These are phyloP conservation scores for Calocybe gangraenosa DNA, from an alignment of 768 basidiomycete genomes.

Conservation along the genomic window DNA sequence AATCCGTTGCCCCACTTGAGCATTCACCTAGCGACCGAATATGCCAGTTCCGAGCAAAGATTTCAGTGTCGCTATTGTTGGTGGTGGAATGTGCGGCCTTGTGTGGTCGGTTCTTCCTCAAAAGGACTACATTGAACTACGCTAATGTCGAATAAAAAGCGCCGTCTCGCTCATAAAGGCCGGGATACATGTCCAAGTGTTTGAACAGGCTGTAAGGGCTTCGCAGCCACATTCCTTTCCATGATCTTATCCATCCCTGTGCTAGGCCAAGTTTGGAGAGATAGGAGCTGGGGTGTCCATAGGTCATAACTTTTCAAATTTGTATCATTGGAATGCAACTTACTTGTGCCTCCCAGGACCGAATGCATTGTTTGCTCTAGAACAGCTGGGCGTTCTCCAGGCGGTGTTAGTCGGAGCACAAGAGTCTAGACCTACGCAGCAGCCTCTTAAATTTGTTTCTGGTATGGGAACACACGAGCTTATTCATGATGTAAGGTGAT, in stretches of 20 bases:
- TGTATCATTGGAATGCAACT: neutral
- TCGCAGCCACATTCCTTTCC: neutral
- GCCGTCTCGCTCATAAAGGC: constrained; percentile 38
- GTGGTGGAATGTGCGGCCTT: constrained; percentile 53
- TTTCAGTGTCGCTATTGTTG: constrained; percentile 49
- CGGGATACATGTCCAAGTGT: constrained; percentile 44
- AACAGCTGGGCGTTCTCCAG: constrained; percentile 40
- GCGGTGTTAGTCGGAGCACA: constrained; percentile 34
- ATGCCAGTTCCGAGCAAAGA: constrained; percentile 24
- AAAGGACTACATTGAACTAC: neutral
- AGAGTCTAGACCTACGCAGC: constrained; percentile 24
- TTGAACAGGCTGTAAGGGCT: constrained; percentile 44
- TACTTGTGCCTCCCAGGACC: constrained; percentile 29
- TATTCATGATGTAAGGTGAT: constrained; percentile 38
- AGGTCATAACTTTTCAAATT: constrained; percentile 29
- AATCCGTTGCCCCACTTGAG: too few relatives aligned
- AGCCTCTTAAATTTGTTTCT: constrained; percentile 37
- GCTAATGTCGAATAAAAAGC: constrained; percentile 13
- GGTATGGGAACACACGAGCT: constrained; percentile 37
- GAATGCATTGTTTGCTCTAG: constrained; percentile 43
- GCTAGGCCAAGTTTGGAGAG: constrained; percentile 43
- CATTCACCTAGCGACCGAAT: too few relatives aligned
- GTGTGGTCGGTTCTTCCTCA: constrained; percentile 27
- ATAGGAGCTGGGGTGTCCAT: constrained; percentile 54
- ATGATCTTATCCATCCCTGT: neutral